Percentiles rank a stretch among this genome's conserved stretches.
Evolutionary conservation across 805 yeast species (phyloP).

Genomic region (Lipomyces sp.): DNA sequence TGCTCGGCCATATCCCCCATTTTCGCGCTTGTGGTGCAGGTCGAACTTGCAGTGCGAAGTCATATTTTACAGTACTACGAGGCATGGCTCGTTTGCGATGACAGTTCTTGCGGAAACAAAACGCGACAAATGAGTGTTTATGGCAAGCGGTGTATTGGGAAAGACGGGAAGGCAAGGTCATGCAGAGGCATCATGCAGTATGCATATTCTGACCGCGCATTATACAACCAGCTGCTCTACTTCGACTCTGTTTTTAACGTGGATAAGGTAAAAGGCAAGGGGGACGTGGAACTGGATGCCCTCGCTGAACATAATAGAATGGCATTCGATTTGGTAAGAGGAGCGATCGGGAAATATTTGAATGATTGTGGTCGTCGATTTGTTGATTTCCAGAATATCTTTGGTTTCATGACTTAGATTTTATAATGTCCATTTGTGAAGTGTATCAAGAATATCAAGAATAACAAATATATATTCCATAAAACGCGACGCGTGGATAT

Average conservation of each 20-base stretch:
- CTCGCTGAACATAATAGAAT: constrained; percentile 75
- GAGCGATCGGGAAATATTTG: constrained; percentile 68
- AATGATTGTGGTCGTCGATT: constrained; percentile 82
- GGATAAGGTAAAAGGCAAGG: constrained; percentile 56
- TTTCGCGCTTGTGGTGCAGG: constrained; percentile 61
- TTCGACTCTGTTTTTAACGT: constrained; percentile 76
- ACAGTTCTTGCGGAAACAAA: constrained; percentile 68
- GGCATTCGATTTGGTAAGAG: constrained; percentile 51
- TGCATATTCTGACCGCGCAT: constrained; percentile 69
- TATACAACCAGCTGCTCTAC: constrained; percentile 83
- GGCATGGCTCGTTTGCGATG: constrained; percentile 86
- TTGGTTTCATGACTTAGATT: constrained; percentile 35
- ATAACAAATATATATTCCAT: too few relatives aligned
- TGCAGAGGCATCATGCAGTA: constrained; percentile 81
- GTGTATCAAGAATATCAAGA: too few relatives aligned
- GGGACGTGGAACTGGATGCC: constrained; percentile 56
- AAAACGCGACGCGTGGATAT: too few relatives aligned
- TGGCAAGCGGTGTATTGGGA: constrained; percentile 78
- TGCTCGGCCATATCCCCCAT: constrained; percentile 55
- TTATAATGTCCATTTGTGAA: not conserved
- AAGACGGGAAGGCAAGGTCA: constrained; percentile 56
- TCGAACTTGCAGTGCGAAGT: constrained; percentile 67
- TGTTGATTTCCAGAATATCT: constrained; percentile 81
- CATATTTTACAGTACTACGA: constrained; percentile 76
- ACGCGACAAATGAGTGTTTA: constrained; percentile 87